Percentiles rank a stretch among this genome's conserved stretches.
These are phyloP conservation scores for Neurospora sublineolata DNA, from an alignment of 495 filamentous ascomycete genomes.

Conservation along the genomic window DNA sequence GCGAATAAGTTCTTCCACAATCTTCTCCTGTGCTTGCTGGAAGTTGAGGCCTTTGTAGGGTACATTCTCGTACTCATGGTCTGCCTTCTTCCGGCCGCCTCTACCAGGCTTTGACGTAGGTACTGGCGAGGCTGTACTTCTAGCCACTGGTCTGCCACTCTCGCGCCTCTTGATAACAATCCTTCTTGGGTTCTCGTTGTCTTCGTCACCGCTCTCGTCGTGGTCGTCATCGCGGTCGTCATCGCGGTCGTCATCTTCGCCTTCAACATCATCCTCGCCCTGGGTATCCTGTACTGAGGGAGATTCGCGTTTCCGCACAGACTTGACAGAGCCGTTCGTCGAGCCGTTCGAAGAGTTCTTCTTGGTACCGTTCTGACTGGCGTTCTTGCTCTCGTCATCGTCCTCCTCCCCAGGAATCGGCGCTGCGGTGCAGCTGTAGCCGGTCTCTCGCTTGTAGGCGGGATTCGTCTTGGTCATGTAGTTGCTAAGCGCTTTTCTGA, in stretches of 20 bases:
- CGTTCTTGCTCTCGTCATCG: conserved; percentile 16
- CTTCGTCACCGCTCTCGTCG: conserved; percentile 24
- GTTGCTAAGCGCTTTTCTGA: conserved; percentile 63
- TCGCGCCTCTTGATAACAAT: conserved; percentile 22
- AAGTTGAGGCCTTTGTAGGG: conserved; percentile 55
- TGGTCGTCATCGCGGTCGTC: conserved; percentile 21
- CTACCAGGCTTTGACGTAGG: conserved; percentile 5
- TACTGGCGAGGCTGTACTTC: neutral
- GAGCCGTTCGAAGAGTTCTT: neutral
- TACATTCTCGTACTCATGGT: conserved; percentile 41
- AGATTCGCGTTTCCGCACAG: conserved; percentile 9
- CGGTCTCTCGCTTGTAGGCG: conserved; percentile 45
- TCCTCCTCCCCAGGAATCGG: conserved; percentile 34
- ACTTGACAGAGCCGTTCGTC: neutral
- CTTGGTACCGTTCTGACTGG: neutral
- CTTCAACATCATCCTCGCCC: conserved; percentile 18
- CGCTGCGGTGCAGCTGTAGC: conserved; percentile 51
- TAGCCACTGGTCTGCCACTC: conserved; percentile 14
- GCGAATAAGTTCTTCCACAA: conserved; percentile 55
- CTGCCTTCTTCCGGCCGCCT: conserved; percentile 22
- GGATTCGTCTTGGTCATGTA: conserved; percentile 68
- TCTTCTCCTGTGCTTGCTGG: conserved; percentile 72
- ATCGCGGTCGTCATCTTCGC: conserved; percentile 15
- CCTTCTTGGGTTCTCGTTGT: conserved; percentile 18
- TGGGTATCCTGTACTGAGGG: conserved; percentile 8